Evolutionary conservation across 2,329 filamentous ascomycete species (phyloP).

Genomic region (Fusarium duplospermum): DNA sequence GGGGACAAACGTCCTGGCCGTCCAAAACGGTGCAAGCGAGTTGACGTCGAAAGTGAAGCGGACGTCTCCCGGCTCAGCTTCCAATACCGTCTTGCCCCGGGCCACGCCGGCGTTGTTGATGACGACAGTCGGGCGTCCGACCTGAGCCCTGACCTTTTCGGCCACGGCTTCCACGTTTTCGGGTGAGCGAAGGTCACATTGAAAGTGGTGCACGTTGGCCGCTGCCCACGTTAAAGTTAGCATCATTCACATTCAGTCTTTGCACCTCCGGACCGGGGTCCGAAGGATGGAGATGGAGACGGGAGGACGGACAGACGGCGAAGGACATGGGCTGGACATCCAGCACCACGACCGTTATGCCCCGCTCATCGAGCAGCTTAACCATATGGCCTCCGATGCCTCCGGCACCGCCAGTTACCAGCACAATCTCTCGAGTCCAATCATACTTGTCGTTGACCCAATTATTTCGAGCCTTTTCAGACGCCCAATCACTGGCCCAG

Average conservation of each 20-base stretch:
- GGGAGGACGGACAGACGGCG: slow-evolving; percentile 55
- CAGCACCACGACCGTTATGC: slow-evolving; percentile 76
- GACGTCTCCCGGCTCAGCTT: slow-evolving; percentile 66
- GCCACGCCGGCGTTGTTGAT: slow-evolving; percentile 79
- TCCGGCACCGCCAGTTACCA: slow-evolving; percentile 79
- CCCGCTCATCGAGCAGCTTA: slow-evolving; percentile 70
- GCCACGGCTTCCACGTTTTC: slow-evolving; percentile 64
- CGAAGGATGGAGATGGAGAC: background rate
- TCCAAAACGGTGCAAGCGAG: slow-evolving; percentile 73
- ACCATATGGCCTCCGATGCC: slow-evolving; percentile 79
- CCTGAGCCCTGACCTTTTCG: slow-evolving; percentile 61
- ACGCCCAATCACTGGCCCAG: slow-evolving; percentile 46
- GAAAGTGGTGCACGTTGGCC: slow-evolving; percentile 72
- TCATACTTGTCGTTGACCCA: slow-evolving; percentile 61
- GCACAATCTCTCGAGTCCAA: slow-evolving; percentile 76
- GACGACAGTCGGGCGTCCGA: slow-evolving; percentile 75
- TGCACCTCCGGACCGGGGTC: slow-evolving; percentile 4
- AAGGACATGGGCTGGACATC: slow-evolving; percentile 74
- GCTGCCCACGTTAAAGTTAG: slow-evolving; percentile 38
- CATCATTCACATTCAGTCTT: background rate
- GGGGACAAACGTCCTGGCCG: slow-evolving; percentile 75
- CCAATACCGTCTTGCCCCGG: slow-evolving; percentile 71
- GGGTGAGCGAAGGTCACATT: slow-evolving; percentile 75
- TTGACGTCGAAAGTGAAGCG: slow-evolving; percentile 79
- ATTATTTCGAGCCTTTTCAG: slow-evolving; percentile 50